A percentile compares a stretch with the other conserved stretches of the same genome.
These are phyloP conservation scores for Trametes punicea DNA, from an alignment of 768 basidiomycete species.

Conservation along the genomic window DNA sequence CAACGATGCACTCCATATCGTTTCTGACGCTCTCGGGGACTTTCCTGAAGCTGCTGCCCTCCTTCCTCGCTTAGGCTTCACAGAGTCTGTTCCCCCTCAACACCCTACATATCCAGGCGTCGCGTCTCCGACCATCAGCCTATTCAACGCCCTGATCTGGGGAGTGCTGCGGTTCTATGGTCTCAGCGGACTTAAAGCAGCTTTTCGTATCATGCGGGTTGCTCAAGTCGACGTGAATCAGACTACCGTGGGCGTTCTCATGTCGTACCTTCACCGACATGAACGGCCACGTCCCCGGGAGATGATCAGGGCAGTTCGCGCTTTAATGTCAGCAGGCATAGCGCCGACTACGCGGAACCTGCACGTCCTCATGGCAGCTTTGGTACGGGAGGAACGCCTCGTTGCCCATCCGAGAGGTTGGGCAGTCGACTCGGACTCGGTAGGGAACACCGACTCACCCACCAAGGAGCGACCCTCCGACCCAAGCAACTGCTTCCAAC, in stretches of 20 bases:
- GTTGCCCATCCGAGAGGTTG: constrained; percentile 10
- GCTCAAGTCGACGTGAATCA: constrained; percentile 49
- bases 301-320: constrained; percentile 47
- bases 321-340: constrained; percentile 39
- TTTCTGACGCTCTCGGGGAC: constrained; percentile 31
- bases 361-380: constrained; percentile 49
- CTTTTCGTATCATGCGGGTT: constrained; percentile 56
- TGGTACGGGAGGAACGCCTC: constrained; percentile 45
- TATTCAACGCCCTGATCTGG: constrained; percentile 62
- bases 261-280: constrained; percentile 46
- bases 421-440: constrained; percentile 19
- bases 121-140: constrained; percentile 30
- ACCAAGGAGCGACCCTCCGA: not conserved
- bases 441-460: not conserved
- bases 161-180: constrained; percentile 49
- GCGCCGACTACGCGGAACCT: constrained; percentile 55
- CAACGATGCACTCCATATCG: constrained; percentile 49
- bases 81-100: constrained; percentile 20
- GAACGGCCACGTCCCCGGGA: constrained; percentile 43
- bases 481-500: constrained; percentile 39
- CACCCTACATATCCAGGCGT: constrained; percentile 17
- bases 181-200: constrained; percentile 40
- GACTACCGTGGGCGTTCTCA: constrained; percentile 52
- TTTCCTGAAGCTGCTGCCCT: constrained; percentile 22
- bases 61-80: constrained; percentile 23